Evolutionary conservation across 2,329 filamentous ascomycete species (phyloP), one percentile per base, ranked within the genome.

Genomic region (Colletotrichum chlorophyti): DNA sequence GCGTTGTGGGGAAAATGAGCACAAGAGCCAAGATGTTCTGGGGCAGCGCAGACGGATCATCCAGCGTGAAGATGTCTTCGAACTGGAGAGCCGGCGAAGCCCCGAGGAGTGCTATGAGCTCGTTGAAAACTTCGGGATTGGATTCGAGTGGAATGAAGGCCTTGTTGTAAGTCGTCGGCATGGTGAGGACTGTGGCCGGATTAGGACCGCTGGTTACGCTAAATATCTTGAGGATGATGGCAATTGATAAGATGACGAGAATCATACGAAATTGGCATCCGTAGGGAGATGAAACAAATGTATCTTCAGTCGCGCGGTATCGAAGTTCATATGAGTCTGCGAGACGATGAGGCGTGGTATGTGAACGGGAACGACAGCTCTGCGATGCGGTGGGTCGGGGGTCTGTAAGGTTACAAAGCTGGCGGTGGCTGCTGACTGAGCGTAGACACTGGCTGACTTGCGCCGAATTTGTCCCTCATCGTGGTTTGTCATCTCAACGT

Each of bases 41-140:
- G 14, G 88, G 87, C 70, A 90, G 86, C 61, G 80, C 80, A 64
- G 91, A 81, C 35, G 85, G 83, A 29, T 91, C 88, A 70, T 87
- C 83, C 67, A 91, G 84, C 58, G 83, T 85, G 75, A 82, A 89
- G 69, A 91, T 84, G 69, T 91, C 88, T 67, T 87, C 81, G 77
- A 91, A 91, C 63, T 78, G 76, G 15, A 91, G 74, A 35, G 74
- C 73, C 19, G 73, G 66, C 2, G 86, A 82, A 31, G 88, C 79
- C 47, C 88, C 88, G 23, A 91, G 82, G 59, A 82, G 79, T 69
- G 84, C 84, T 35, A 88, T 78, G 17, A 91, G 80, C 55, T 80
- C 76, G 57, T 81, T 85, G 82, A 91, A 90, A 17, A 90, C 80
- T 66, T 86, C 84, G 0, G 88, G 87, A 69, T 90, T 89, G 65